Evolutionary conservation across 2,329 filamentous ascomycete genomes (phyloP).

Genomic region (Nothomitra cinnamomea): DNA sequence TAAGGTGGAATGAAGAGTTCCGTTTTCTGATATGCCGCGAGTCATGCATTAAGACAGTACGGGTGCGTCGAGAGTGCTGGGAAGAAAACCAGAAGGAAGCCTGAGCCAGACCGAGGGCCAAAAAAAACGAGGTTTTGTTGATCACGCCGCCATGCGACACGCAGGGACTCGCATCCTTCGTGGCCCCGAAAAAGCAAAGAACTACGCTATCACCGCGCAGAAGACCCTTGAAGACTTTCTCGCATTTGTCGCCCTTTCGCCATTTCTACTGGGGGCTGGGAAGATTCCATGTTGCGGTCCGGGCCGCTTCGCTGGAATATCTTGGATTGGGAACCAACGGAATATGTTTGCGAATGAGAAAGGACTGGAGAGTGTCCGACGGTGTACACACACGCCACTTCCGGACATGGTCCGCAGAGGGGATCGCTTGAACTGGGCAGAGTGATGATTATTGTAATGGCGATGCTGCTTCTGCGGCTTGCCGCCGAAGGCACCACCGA

Average conservation of each 20-base stretch:
- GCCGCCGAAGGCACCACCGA: neutral
- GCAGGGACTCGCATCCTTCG: neutral
- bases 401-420: neutral
- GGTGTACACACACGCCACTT: neutral
- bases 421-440: neutral
- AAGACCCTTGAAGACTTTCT: neutral
- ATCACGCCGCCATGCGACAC: neutral
- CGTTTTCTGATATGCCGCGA: too few species aligned
- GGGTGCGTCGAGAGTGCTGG: too few species aligned
- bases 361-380: too few species aligned
- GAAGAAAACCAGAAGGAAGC: too few species aligned
- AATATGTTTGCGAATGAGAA: neutral
- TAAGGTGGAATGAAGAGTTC: too few species aligned
- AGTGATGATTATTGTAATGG: constrained; percentile 1
- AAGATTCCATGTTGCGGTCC: neutral
- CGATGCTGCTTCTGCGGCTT: neutral
- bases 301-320: constrained; percentile 1
- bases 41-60: too few species aligned
- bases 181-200: neutral
- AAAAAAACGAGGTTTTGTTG: too few species aligned
- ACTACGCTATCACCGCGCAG: neutral
- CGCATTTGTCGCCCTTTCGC: neutral
- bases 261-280: neutral
- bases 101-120: too few species aligned
- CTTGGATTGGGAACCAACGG: neutral